Percentiles rank a stretch among this genome's conserved stretches.
Evolutionary conservation across 2,329 filamentous ascomycete species (phyloP).

Genomic region (Pseudogymnoascus sp.): DNA sequence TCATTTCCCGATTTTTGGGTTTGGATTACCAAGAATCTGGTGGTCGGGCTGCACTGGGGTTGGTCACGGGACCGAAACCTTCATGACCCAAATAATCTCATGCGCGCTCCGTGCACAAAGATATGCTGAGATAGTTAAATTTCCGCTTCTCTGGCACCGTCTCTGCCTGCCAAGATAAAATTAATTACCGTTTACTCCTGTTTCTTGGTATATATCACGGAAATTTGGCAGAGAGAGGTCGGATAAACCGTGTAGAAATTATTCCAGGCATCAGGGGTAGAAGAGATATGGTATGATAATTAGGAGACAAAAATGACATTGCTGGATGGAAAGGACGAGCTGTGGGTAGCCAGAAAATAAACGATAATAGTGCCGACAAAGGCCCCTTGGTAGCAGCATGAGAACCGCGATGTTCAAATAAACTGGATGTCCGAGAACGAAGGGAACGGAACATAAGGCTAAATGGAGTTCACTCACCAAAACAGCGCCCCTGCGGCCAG

Average conservation of each 20-base stretch:
- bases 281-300: not conserved
- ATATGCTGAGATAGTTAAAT: not conserved
- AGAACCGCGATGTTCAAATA: not conserved
- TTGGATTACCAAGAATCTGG: too few relatives aligned
- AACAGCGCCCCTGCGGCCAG: too few relatives aligned
- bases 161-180: not conserved
- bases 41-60: too few relatives aligned
- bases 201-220: not conserved
- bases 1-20: too few relatives aligned
- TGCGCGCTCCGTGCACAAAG: not conserved
- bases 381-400: not conserved
- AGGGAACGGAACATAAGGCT: not conserved
- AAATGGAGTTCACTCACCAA: not conserved
- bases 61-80: too few relatives aligned
- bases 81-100: not conserved
- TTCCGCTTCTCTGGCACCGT: not conserved
- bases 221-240: not conserved
- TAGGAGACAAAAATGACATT: not conserved
- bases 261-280: not conserved
- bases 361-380: not conserved
- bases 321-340: not conserved
- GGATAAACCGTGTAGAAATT: not conserved
- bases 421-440: not conserved
- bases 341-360: not conserved
- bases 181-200: not conserved